Evolutionary conservation across 306 rosid genomes (phyloP).

Genomic region (Adenanthera pavonina): DNA sequence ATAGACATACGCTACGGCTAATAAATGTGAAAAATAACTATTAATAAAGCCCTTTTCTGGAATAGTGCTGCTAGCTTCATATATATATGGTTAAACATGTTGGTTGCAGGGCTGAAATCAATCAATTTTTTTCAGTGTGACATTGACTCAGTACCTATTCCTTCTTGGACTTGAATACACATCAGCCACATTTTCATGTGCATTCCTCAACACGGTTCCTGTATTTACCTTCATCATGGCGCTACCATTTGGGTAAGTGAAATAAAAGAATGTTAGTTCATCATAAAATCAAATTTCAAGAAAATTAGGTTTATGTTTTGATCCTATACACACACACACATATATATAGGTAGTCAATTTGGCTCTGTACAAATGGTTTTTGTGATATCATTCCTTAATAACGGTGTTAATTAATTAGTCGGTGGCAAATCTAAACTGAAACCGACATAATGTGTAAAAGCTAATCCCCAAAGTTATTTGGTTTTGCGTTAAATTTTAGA

Average conservation of each 20-base stretch:
- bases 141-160: constrained; percentile 66
- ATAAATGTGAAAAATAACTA: too few species aligned
- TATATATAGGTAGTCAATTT: background rate
- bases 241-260: constrained; percentile 75
- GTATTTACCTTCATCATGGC: constrained; percentile 78
- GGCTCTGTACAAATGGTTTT: too few species aligned
- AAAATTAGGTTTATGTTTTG: too few species aligned
- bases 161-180: constrained; percentile 84
- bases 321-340: too few species aligned
- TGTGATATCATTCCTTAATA: too few species aligned
- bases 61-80: too few species aligned
- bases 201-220: constrained; percentile 87
- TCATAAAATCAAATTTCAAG: constrained; percentile 14
- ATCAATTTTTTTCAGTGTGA: constrained; percentile 58
- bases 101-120: background rate
- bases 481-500: background rate
- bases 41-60: too few species aligned
- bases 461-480: background rate
- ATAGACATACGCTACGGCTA: background rate
- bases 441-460: too few species aligned
- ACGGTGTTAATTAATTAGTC: too few species aligned
- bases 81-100: too few species aligned
- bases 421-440: too few species aligned
- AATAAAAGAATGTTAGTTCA: background rate
- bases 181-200: constrained; percentile 80